Conservation (phyloP, 371 early-diverging fungal genomes). For the Mortierella sp. region DNA sequence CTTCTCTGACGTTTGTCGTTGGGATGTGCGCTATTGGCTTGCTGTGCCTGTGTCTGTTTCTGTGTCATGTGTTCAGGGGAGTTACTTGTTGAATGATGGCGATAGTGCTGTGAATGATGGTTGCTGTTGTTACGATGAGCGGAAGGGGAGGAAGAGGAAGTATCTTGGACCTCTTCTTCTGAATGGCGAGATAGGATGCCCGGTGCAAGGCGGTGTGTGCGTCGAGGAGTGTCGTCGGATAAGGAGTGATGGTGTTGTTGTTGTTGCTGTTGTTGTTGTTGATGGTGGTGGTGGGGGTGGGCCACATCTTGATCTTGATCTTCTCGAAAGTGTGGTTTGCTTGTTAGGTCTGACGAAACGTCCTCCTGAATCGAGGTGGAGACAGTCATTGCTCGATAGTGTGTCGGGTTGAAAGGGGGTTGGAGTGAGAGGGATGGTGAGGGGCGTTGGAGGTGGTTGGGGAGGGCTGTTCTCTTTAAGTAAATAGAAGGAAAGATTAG, state of each 20-base stretch:
- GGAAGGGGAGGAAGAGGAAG: not conserved
- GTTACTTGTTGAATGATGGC: not conserved
- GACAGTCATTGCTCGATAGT: constrained; percentile 25
- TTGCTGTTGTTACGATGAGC: not conserved
- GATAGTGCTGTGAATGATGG: not conserved
- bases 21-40: not conserved
- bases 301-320: constrained; percentile 27
- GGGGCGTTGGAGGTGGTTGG: constrained; percentile 16
- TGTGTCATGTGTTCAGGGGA: not conserved
- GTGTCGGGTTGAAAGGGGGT: not conserved
- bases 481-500: not conserved
- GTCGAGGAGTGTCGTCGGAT: not conserved
- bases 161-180: not conserved
- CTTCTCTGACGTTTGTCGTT: constrained; percentile 15
- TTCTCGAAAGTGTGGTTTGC: constrained; percentile 22
- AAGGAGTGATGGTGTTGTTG: constrained; percentile 3
- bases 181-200: constrained; percentile 1
- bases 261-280: not conserved
- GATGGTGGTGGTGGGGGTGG: not conserved
- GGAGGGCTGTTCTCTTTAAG: not conserved
- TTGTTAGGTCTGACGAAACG: not conserved
- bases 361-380: constrained; percentile 24
- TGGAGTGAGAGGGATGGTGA: not conserved
- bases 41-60: not conserved
- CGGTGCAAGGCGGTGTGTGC: not conserved